Conservation (phyloP, 2,329 filamentous ascomycete species). For the Ramichloridium luteum region DNA sequence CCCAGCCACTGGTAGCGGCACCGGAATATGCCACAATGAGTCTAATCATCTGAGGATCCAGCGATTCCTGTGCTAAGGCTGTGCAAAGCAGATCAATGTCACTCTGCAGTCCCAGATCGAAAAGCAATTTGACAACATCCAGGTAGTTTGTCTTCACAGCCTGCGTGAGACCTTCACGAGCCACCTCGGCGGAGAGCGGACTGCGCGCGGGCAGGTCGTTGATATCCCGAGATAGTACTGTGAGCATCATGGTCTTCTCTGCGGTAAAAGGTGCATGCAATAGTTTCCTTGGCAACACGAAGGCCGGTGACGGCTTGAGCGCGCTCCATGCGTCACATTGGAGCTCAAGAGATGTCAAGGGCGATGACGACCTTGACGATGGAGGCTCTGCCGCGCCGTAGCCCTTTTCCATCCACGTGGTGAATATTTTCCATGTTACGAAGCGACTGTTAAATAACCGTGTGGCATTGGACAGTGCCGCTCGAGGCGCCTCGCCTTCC, state of each 20-base stretch:
- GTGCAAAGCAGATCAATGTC: conserved; percentile 18
- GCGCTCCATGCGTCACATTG: no score
- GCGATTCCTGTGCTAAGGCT: conserved; percentile 23
- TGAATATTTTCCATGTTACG: conserved; percentile 25
- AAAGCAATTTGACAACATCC: conserved; percentile 15
- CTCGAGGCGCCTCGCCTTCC: conserved; percentile 3
- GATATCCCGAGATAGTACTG: conserved; percentile 7
- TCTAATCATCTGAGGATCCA: no score
- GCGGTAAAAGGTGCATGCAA: conserved; percentile 18
- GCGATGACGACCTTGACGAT: conserved; percentile 2
- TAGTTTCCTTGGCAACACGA: conserved; percentile 12
- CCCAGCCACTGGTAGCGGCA: conserved; percentile 11
- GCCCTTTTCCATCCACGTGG: conserved; percentile 13
- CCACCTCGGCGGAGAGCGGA: conserved; percentile 16
- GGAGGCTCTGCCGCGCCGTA: background rate
- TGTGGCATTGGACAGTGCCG: conserved; percentile 13
- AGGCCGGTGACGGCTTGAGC: conserved; percentile 10
- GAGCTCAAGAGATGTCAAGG: conserved; percentile 5
- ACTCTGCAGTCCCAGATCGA: conserved; percentile 14
- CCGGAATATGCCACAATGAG: conserved; percentile 22
- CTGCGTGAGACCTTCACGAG: conserved; percentile 17
- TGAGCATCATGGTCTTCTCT: conserved; percentile 14
- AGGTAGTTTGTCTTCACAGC: conserved; percentile 17
- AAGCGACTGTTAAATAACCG: conserved; percentile 23
- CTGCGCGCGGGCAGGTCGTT: conserved; percentile 6